phyloP scores from a whole-genome alignment of 1,284 basidiomycete genomes.

The Ceratobasidium sp. region DNA sequence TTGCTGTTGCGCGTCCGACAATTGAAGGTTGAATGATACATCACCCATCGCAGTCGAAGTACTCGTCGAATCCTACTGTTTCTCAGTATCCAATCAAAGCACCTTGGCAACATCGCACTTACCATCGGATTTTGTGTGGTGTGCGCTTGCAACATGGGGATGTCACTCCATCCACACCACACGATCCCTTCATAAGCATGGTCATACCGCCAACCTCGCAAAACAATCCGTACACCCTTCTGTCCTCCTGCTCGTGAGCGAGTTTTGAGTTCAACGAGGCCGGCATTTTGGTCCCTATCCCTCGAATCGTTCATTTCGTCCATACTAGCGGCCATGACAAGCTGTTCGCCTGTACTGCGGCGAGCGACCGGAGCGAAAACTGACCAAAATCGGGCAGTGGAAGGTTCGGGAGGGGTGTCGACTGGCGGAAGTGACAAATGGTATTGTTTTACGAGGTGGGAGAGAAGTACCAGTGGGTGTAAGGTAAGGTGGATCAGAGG shows the following conservation, averaged over 20 bases:
- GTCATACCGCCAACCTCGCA: slow-evolving; percentile 16
- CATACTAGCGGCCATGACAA: slow-evolving; percentile 64
- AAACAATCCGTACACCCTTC: slow-evolving; percentile 10
- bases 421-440: slow-evolving; percentile 69
- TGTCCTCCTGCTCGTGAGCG: slow-evolving; percentile 12
- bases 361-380: slow-evolving; percentile 71
- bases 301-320: slow-evolving; percentile 49
- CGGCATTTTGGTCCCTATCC: slow-evolving; percentile 8
- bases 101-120: neutral
- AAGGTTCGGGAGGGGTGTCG: slow-evolving; percentile 53
- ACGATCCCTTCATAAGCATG: neutral
- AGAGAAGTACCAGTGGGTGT: slow-evolving; percentile 68
- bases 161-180: slow-evolving; percentile 52
- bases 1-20: slow-evolving; percentile 83
- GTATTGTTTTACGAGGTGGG: slow-evolving; percentile 68
- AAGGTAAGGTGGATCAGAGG: slow-evolving; percentile 69
- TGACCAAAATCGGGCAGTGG: slow-evolving; percentile 67
- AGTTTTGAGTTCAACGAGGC: slow-evolving; percentile 1
- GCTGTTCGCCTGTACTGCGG: slow-evolving; percentile 63
- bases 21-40: slow-evolving; percentile 81
- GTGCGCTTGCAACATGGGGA: slow-evolving; percentile 44
- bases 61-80: slow-evolving; percentile 54
- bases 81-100: slow-evolving; percentile 31
- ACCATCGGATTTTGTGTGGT: slow-evolving; percentile 54
- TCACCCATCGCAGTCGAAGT: slow-evolving; percentile 60